Conservation (phyloP, 2,329 filamentous ascomycete genomes). For the Diaporthe citri region DNA sequence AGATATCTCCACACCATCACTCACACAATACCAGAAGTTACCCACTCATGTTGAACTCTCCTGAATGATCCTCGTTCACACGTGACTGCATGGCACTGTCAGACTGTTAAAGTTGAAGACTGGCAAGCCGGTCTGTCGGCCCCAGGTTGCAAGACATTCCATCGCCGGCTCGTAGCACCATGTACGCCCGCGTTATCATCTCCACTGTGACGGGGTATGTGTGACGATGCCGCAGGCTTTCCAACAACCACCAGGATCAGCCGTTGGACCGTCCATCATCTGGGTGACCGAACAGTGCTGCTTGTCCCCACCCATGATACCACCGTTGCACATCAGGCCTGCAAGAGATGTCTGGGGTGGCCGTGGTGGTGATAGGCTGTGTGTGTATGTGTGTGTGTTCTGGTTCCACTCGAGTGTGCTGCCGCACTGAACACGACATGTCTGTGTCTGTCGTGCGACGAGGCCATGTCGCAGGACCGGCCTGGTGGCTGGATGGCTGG, state of each 20-base stretch:
- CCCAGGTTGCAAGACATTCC: neutral
- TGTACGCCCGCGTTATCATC: neutral
- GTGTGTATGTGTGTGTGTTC: neutral
- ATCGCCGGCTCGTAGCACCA: neutral
- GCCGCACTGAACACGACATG: slow-evolving; percentile 4
- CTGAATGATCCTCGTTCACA: neutral
- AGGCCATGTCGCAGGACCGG: neutral
- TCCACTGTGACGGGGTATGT: neutral
- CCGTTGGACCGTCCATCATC: neutral
- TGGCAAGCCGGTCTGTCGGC: too few species aligned
- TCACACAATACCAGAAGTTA: slow-evolving; percentile 74
- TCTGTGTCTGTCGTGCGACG: neutral
- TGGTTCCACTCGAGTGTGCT: slow-evolving; percentile 6
- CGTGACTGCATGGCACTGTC: neutral
- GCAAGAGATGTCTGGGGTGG: neutral
- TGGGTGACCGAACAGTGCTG: neutral
- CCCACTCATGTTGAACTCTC: slow-evolving; percentile 63
- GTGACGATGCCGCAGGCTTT: neutral
- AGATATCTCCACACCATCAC: slow-evolving; percentile 61
- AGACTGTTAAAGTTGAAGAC: too few species aligned
- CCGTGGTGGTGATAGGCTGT: neutral
- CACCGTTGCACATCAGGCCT: neutral
- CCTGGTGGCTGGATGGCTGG: neutral
- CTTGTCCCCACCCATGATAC: slow-evolving; percentile 1
- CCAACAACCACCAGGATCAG: neutral